A percentile compares a stretch with the other conserved stretches of the same genome.
Conservation (phyloP, 2,329 filamentous ascomycete genomes). For the Aotearoamyces nothofagi region DNA sequence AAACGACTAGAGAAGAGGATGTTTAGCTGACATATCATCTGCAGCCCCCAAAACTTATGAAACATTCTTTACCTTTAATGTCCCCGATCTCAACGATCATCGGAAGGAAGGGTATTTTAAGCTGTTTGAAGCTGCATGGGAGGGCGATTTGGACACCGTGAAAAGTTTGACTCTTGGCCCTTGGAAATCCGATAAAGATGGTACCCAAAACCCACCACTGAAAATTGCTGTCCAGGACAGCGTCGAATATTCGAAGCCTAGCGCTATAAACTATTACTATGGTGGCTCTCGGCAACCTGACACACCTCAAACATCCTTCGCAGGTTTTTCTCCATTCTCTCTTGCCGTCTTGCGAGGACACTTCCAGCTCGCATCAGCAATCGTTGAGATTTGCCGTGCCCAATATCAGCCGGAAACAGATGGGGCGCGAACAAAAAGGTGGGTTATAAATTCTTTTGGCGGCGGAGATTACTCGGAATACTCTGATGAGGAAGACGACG, state of each 20-base stretch:
- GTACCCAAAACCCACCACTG: slow-evolving; percentile 43
- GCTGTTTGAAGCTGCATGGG: slow-evolving; percentile 62
- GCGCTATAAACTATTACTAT: too few species aligned
- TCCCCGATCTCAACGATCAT: slow-evolving; percentile 31
- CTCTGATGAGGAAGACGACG: slow-evolving; percentile 17
- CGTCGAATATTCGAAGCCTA: too few species aligned
- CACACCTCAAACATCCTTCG: too few species aligned
- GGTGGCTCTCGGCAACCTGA: too few species aligned
- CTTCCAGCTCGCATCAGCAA: slow-evolving; percentile 41
- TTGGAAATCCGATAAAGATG: slow-evolving; percentile 32
- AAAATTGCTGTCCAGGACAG: slow-evolving; percentile 44
- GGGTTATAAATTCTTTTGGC: too few species aligned
- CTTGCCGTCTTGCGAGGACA: slow-evolving; percentile 55
- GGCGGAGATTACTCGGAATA: slow-evolving; percentile 10
- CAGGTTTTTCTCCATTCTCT: slow-evolving; percentile 38
- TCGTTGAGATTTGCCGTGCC: slow-evolving; percentile 54
- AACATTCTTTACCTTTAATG: slow-evolving; percentile 8
- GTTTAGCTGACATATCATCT: too few species aligned
- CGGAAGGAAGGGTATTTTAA: slow-evolving; percentile 44
- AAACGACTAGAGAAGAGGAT: too few species aligned
- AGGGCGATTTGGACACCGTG: slow-evolving; percentile 49
- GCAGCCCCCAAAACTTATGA: too few species aligned
- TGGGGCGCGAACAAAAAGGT: too few species aligned
- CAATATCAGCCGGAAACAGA: too few species aligned
- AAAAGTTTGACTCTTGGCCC: slow-evolving; percentile 45